These are phyloP conservation scores for Physaria fendleri DNA, from an alignment of 345 rosid species.

Conservation along the genomic window DNA sequence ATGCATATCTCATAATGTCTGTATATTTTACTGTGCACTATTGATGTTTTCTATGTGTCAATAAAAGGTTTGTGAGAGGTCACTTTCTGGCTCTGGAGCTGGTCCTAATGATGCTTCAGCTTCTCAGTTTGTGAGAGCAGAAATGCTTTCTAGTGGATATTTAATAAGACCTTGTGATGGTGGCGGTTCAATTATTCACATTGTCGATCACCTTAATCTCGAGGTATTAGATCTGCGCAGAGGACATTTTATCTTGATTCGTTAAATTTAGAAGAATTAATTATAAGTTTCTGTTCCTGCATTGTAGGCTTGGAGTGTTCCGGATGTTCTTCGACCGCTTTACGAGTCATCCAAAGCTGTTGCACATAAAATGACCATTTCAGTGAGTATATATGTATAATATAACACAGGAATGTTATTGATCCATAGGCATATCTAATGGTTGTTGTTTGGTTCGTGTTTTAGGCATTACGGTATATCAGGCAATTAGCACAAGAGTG, in stretches of 20 bases:
- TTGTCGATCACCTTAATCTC: conserved; percentile 91
- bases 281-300: neutral
- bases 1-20: conserved; percentile 14
- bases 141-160: conserved; percentile 95
- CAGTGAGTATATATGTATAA: conserved; percentile 45
- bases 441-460: conserved; percentile 13
- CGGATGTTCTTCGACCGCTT: conserved; percentile 93
- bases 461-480: conserved; percentile 71
- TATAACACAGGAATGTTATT: neutral
- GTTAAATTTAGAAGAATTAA: neutral
- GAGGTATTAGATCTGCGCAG: conserved; percentile 44
- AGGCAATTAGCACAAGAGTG: conserved; percentile 95
- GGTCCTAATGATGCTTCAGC: conserved; percentile 74
- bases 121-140: conserved; percentile 93
- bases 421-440: conserved; percentile 4
- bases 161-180: conserved; percentile 95
- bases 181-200: conserved; percentile 97
- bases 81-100: conserved; percentile 94
- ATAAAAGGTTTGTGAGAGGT: conserved; percentile 87
- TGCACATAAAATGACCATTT: conserved; percentile 89
- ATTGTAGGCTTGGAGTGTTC: conserved; percentile 93
- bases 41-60: neutral
- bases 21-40: neutral
- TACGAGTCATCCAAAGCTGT: conserved; percentile 90
- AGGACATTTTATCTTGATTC: neutral